These are phyloP conservation scores for Pholiota microspora DNA, from an alignment of 768 basidiomycete genomes.

Conservation along the genomic window DNA sequence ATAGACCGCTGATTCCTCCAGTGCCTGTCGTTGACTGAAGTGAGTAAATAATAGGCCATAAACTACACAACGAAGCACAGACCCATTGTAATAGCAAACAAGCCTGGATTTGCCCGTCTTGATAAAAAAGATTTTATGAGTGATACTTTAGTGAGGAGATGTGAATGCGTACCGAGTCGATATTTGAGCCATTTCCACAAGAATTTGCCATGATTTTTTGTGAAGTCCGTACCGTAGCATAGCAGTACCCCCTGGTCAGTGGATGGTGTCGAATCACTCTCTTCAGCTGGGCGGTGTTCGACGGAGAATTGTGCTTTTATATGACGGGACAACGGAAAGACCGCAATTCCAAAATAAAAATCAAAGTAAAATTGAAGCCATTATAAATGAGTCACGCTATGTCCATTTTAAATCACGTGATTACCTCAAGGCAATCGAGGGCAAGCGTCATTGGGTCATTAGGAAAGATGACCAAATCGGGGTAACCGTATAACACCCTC, in stretches of 20 bases:
- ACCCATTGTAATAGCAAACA: slow-evolving; percentile 48
- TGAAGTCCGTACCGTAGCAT: background rate
- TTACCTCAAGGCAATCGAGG: too few relatives aligned
- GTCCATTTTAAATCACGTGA: too few relatives aligned
- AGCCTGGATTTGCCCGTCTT: slow-evolving; percentile 40
- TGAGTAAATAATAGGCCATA: background rate
- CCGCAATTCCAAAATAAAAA: background rate
- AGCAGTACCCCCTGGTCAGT: background rate
- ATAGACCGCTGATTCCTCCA: slow-evolving; percentile 53
- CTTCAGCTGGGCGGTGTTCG: background rate
- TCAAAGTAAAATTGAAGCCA: too few relatives aligned
- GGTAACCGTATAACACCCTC: background rate
- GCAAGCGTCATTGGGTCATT: background rate
- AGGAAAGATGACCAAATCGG: background rate
- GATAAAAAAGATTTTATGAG: background rate
- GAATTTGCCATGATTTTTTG: background rate
- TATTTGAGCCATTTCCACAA: background rate
- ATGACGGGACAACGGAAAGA: background rate
- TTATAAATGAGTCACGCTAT: too few relatives aligned
- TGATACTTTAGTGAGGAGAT: background rate
- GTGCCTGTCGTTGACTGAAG: slow-evolving; percentile 30
- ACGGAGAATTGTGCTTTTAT: background rate
- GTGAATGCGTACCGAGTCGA: background rate
- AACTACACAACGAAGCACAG: background rate
- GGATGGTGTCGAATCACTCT: background rate